Conservation (phyloP, 2,329 filamentous ascomycete genomes). For the Aspergillus brasiliensis region DNA sequence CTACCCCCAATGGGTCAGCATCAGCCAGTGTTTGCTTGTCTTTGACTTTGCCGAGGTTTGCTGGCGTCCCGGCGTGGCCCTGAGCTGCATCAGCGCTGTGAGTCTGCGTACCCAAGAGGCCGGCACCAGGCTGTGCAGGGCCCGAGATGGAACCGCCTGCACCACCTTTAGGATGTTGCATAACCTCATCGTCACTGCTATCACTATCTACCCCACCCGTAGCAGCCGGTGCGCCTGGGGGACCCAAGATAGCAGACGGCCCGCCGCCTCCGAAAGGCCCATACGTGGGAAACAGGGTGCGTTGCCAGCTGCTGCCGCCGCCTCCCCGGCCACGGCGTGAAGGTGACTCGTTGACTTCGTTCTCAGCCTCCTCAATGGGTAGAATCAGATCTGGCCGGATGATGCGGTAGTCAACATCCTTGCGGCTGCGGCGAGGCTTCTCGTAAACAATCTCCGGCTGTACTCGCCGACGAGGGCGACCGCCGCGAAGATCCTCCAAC, state of each 20-base stretch:
- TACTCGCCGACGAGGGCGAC: slow-evolving; percentile 43
- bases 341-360: slow-evolving; percentile 67
- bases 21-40: slow-evolving; percentile 90
- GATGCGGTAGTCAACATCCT: slow-evolving; percentile 83
- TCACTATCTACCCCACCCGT: slow-evolving; percentile 86
- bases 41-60: slow-evolving; percentile 90
- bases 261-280: slow-evolving; percentile 89
- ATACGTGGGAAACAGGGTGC: slow-evolving; percentile 82
- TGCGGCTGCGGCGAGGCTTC: slow-evolving; percentile 58
- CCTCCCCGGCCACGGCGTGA: slow-evolving; percentile 68
- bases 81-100: slow-evolving; percentile 60
- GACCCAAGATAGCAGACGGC: slow-evolving; percentile 69
- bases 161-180: slow-evolving; percentile 62
- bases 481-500: slow-evolving; percentile 55
- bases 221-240: slow-evolving; percentile 68
- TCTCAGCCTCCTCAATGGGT: slow-evolving; percentile 74
- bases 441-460: slow-evolving; percentile 42
- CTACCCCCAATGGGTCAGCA: slow-evolving; percentile 90
- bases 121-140: slow-evolving; percentile 53
- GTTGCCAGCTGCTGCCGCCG: slow-evolving; percentile 65
- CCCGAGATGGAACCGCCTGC: slow-evolving; percentile 63
- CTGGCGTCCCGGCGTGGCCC: slow-evolving; percentile 63
- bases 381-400: slow-evolving; percentile 71
- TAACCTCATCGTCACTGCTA: slow-evolving; percentile 91
- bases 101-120: slow-evolving; percentile 58